Evolutionary conservation across 495 filamentous ascomycete species (phyloP), one percentile per base, ranked within the genome.

Genomic region (Platismatia glauca): DNA sequence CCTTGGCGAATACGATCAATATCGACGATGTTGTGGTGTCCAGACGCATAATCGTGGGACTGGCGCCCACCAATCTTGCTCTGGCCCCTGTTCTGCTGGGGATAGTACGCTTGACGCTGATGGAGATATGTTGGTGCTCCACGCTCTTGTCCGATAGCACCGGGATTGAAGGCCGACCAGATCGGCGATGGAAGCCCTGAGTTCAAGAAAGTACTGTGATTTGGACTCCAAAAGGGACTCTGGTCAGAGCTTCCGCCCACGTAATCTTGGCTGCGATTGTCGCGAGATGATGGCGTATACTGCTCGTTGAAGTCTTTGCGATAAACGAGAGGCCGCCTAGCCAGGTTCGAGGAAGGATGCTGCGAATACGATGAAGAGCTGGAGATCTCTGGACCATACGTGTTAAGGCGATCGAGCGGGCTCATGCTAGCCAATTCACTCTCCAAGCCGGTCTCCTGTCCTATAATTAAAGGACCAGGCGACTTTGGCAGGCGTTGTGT

Each of bases 1-100:
- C 87, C 87, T 46, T 80, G 76, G 38, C 79, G 80, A 69, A 90
- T 89, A 22, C 81, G 80, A 59, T 79, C 77, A 57, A 84, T 74
- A 65, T 90, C 86, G 13, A 89, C 87, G 9, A 83, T 76, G 65
- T 88, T 88, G 68, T 89, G 84, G 62, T 85, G 66, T 7, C 64
- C 67, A n/a, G 62, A 55, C 1, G 68, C 41, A 61, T 60, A 62
- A 18, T 71, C 69, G 3, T 50, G 61, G 44, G 38, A 31, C 27
- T 70, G 64, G 57, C 69, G 70, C 20, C 64, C 67, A 31, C 55
- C 37, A 18, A 61, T 50, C 53, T 58, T 64, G 55, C 31, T 15
- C 18, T 63, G 55, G 27, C 38, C 53, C 59, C 62, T 43, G 18
- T 59, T 48, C 31, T 68, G 68, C 48, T 46, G 59, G 15, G 31